A percentile compares a stretch with the other conserved stretches of the same genome.
These are phyloP conservation scores for Haplosporangium gracile DNA, from an alignment of 192 early-diverging fungal species.

Conservation along the genomic window DNA sequence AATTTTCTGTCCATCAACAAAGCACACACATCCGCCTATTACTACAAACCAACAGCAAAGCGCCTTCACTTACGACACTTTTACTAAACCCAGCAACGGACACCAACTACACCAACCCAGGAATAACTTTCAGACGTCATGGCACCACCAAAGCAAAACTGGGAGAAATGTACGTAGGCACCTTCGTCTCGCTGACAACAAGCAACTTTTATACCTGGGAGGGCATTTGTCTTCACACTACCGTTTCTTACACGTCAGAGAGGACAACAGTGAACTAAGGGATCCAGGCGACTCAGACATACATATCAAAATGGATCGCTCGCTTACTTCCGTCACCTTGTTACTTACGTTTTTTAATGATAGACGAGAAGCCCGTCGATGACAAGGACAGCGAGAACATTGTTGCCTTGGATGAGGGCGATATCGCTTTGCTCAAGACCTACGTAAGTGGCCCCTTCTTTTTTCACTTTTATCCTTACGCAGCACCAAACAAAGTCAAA, in stretches of 20 bases:
- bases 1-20: not conserved
- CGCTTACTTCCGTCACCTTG: not conserved
- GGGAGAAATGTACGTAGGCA: conserved; percentile 94
- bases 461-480: not conserved
- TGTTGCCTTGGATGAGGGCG: conserved; percentile 91
- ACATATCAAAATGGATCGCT: not conserved
- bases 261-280: not conserved
- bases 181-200: not conserved
- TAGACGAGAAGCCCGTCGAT: conserved; percentile 86
- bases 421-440: conserved; percentile 92
- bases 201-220: not conserved
- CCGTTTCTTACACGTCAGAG: not conserved
- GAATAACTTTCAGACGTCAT: conserved; percentile 27
- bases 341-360: not conserved
- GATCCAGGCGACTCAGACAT: no score
- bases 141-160: conserved; percentile 93
- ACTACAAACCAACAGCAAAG: not conserved
- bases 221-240: not conserved
- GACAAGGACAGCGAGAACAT: conserved; percentile 89
- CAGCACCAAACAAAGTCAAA: not conserved
- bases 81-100: not conserved
- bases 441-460: conserved; percentile 72
- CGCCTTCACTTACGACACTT: not conserved
- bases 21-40: not conserved
- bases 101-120: not conserved